phyloP scores from a whole-genome alignment of 331 rosid species.

The Malus hybrid region DNA sequence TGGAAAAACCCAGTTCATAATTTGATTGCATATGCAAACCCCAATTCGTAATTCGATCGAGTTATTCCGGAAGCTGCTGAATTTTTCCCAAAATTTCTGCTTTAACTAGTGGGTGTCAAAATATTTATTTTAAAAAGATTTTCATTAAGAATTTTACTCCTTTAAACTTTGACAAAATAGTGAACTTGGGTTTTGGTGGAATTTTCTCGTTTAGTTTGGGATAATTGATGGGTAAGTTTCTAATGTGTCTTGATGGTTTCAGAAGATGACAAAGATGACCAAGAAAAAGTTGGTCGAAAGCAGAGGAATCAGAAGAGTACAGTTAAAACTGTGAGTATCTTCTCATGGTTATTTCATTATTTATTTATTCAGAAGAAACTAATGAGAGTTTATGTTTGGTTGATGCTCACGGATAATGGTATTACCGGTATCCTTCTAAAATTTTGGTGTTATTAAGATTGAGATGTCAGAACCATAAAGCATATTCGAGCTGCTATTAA shows the following conservation, averaged over 20 bases:
- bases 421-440: too few species aligned
- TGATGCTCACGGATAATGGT: too few species aligned
- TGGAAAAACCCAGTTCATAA: not conserved
- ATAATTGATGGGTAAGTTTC: not conserved
- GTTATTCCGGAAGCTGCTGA: not conserved
- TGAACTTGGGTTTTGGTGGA: not conserved
- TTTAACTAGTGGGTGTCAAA: not conserved
- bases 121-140: too few species aligned
- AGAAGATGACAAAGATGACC: conserved; percentile 50
- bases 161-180: not conserved
- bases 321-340: conserved; percentile 36
- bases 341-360: not conserved
- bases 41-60: not conserved
- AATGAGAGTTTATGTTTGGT: not conserved
- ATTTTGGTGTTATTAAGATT: too few species aligned
- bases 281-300: conserved; percentile 29
- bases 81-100: not conserved
- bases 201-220: not conserved
- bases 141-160: not conserved
- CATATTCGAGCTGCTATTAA: too few species aligned
- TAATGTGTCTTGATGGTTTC: not conserved
- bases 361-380: not conserved
- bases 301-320: conserved; percentile 41
- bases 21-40: not conserved
- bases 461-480: too few species aligned